A percentile compares a stretch with the other conserved stretches of the same genome.
phyloP scores from a whole-genome alignment of 495 filamentous ascomycete genomes.

The Hyaloscypha finlandica region DNA sequence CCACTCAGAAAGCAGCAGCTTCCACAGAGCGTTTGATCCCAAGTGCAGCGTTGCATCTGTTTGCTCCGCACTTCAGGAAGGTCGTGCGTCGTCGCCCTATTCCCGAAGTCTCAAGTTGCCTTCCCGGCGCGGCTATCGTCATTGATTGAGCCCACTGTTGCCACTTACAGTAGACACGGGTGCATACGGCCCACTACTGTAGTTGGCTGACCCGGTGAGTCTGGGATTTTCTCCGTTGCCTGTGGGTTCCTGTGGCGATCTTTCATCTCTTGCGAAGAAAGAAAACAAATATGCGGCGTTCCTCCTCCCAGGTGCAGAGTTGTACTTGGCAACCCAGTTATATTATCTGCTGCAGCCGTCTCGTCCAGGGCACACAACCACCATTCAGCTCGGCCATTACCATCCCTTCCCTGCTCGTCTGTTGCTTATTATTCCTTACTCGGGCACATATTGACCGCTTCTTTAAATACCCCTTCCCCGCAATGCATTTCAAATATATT shows the following conservation, averaged over 20 bases:
- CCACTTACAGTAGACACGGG: neutral
- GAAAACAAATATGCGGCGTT: constrained; percentile 25
- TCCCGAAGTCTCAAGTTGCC: neutral
- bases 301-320: constrained; percentile 7
- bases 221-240: constrained; percentile 11
- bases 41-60: neutral
- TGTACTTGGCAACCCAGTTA: constrained; percentile 16
- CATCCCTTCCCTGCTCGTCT: constrained; percentile 1
- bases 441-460: constrained; percentile 2
- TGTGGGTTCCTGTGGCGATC: constrained; percentile 9
- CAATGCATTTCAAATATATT: constrained; percentile 21
- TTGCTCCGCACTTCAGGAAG: neutral
- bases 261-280: constrained; percentile 17
- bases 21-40: constrained; percentile 1
- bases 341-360: neutral
- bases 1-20: neutral
- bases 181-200: neutral
- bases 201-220: neutral
- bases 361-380: constrained; percentile 11
- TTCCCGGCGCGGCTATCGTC: neutral
- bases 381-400: neutral
- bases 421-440: neutral
- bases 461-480: constrained; percentile 11
- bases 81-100: neutral
- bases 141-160: neutral